phyloP scores from a whole-genome alignment of 371 early-diverging fungal species.

The Cladochytrium tenue region DNA sequence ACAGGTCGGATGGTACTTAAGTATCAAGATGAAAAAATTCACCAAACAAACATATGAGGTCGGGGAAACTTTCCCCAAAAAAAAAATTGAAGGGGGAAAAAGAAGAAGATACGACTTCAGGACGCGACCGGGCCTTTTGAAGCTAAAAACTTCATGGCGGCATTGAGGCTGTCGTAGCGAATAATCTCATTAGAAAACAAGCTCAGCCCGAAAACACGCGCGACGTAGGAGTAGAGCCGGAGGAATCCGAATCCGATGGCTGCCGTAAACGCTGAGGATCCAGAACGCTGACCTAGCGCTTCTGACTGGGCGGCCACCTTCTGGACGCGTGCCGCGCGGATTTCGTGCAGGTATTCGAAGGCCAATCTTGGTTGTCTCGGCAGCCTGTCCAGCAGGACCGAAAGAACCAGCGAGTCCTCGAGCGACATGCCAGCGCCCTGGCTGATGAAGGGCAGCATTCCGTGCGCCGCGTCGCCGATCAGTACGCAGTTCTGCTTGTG shows the following conservation, averaged over 20 bases:
- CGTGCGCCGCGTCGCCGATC: constrained; percentile 23
- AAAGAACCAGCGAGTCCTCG: constrained; percentile 13
- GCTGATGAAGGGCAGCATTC: constrained; percentile 23
- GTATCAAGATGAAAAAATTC: too few species aligned
- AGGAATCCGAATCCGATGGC: background rate
- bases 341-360: background rate
- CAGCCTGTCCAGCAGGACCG: background rate
- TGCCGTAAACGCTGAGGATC: background rate
- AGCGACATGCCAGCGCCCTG: constrained; percentile 27
- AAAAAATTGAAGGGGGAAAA: too few species aligned
- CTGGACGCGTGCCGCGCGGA: background rate
- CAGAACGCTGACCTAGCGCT: background rate
- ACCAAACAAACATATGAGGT: too few species aligned
- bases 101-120: too few species aligned
- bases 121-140: too few species aligned
- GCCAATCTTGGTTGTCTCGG: background rate
- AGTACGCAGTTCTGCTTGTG: background rate
- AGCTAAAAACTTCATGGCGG: background rate
- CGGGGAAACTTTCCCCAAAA: too few species aligned
- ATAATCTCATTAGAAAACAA: background rate
- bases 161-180: background rate
- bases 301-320: background rate
- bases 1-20: too few species aligned
- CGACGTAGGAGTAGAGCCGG: background rate
- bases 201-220: background rate